Evolutionary conservation across 441 rosid species (phyloP).

Genomic region (Breynia disticha): DNA sequence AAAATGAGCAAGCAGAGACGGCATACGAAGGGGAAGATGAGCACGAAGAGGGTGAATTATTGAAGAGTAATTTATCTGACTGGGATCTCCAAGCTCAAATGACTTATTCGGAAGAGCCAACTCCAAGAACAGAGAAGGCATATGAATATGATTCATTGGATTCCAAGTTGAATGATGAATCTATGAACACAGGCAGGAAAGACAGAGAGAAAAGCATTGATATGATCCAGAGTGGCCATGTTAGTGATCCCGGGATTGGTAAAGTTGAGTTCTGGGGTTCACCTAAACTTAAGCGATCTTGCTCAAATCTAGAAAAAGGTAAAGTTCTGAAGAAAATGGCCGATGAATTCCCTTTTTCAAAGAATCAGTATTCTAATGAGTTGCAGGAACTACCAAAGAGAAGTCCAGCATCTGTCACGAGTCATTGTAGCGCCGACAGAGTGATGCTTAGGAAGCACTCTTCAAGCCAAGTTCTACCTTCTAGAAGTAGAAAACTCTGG

Average conservation of each 20-base stretch:
- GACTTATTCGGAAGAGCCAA: conserved; percentile 22
- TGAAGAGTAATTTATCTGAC: conserved; percentile 46
- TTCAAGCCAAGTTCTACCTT: conserved; percentile 86
- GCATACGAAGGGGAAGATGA: conserved; percentile 78
- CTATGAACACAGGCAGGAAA: conserved; percentile 14
- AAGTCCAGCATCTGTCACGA: conserved; percentile 46
- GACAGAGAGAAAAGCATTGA: conserved; percentile 18
- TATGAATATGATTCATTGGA: conserved; percentile 22
- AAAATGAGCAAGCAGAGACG: conserved; percentile 31
- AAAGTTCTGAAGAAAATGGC: conserved; percentile 27
- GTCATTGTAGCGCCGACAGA: conserved; percentile 67
- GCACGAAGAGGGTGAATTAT: conserved; percentile 45
- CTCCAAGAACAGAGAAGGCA: conserved; percentile 16
- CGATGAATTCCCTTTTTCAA: conserved; percentile 27
- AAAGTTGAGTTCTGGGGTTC: conserved; percentile 53
- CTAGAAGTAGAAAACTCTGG: conserved; percentile 71
- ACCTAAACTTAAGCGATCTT: conserved; percentile 69
- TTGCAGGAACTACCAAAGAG: conserved; percentile 20
- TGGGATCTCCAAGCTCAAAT: conserved; percentile 35
- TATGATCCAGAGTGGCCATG: conserved; percentile 45
- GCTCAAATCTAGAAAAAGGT: conserved; percentile 62
- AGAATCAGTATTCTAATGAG: conserved; percentile 30
- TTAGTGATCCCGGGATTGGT: conserved; percentile 76
- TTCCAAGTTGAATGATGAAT: conserved; percentile 20
- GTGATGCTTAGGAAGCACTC: conserved; percentile 92